Evolutionary conservation across 1,284 basidiomycete genomes (phyloP), one percentile per base, ranked within the genome.

Genomic region (Malassezia yamatoensis): DNA sequence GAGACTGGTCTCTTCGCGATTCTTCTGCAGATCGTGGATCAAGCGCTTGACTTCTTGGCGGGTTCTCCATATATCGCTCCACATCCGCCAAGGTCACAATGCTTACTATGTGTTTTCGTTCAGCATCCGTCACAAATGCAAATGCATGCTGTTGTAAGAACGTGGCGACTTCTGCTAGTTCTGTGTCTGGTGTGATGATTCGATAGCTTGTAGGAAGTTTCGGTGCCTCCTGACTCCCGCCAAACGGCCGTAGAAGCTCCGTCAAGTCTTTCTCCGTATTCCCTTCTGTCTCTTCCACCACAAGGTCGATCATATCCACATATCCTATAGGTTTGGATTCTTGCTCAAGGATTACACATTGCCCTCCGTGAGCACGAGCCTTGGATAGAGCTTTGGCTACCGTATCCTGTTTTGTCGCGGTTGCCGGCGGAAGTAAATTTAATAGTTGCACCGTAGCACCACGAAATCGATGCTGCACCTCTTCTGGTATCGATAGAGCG

Each of bases 1-100:
- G 76, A 1, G 87, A 90, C 46, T 87, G 81, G 75, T 94, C 68
- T 40, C 71, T 72, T 18, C 87, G 79, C 0, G 87, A 85, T 59
- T 87, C 84, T 70, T 94, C 90, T 40, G 87, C 84, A 29, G 77
- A 77, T 42, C 77, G 62, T 55, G 15, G 43, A 49, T 21, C 58
- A 45, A 41, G 59, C 54, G 33, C 37, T 4, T 20, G 20, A 11
- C 34, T 16, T 1, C 12, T 36, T 15, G 36, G 36, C 36, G 32
- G n/a, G 3, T 15, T 18, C 3, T 34, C 64, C 2, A 69, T 55
- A 50, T 67, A 74, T 44, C 66, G 66, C 49, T 54, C 51, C 2
- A 74, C 54, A 35, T 74, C 71, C 20, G 68, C 67, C 34, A 60
- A 56, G 24, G 66, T 68, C 3, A 67, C 67, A 7, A 74, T 66